Evolutionary conservation across 2,329 filamentous ascomycete species (phyloP), one percentile per base, ranked within the genome.

Genomic region (Blumeriella jaapii): DNA sequence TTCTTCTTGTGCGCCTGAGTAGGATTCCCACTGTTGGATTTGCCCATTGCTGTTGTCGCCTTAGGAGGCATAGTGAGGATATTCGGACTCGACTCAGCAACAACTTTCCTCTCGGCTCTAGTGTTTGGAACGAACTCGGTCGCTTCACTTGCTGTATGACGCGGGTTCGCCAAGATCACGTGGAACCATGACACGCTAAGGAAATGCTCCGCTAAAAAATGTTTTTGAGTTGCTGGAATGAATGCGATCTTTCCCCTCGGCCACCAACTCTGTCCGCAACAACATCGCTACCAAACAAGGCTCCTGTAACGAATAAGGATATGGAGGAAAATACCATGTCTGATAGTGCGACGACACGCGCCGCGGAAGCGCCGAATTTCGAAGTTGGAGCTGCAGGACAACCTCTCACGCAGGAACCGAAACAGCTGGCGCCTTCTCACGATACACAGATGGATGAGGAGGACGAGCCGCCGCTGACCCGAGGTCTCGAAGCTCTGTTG

Each of bases 41-140:
- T n/a, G n/a, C n/a, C 33, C 20, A 37, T 18, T 27, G 31, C 20
- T 25, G 29, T 34, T 14, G 26, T 38, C 28, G 36, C 26, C 38
- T 53, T 55, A 24, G 63, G 56, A 47, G 64, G 57, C 62, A 67
- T 67, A 44, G 43, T 58, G 42, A 17, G 29, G 22, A 25, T 27
- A 24, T 33, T 27, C 6, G 3, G 14, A 14, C 13, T 19, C 13
- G 25, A 26, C 11, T 34, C 13, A 29, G 40, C 23, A 5, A 36
- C 10, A 24, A 40, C 11, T 17, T 26, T 34, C 33, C 12, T 29
- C 18, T 29, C 16, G 12, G 11, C 8, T 26, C 12, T 18, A 15
- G n/a, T n/a, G n/a, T n/a, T n/a, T n/a, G n/a, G n/a, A n/a, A n/a
- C n/a, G n/a, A n/a, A n/a, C n/a, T n/a, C n/a, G n/a, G n/a, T n/a